Conservation (phyloP, 1,139 yeast species). For the Lodderomyces jiufengensis region DNA sequence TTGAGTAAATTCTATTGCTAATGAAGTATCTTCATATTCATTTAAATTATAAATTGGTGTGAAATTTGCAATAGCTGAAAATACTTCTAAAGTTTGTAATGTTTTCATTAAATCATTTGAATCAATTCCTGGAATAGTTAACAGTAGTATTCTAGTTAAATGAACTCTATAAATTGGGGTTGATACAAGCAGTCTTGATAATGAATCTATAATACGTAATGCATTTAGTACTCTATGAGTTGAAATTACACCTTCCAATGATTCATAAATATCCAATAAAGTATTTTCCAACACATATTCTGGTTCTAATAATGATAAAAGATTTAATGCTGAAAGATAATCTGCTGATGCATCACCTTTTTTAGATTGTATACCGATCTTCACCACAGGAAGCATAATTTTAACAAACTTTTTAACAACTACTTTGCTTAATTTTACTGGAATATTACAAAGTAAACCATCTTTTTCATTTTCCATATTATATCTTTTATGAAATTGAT, state of each 20-base stretch:
- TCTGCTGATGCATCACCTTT: constrained; percentile 53
- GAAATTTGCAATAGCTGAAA: constrained; percentile 68
- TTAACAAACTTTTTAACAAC: constrained; percentile 50
- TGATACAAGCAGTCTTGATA: constrained; percentile 65
- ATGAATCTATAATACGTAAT: constrained; percentile 59
- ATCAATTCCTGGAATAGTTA: constrained; percentile 80
- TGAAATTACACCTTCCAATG: constrained; percentile 75
- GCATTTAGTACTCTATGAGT: constrained; percentile 81
- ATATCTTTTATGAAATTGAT: constrained; percentile 57
- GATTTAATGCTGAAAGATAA: constrained; percentile 59
- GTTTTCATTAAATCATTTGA: constrained; percentile 82
- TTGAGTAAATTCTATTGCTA: constrained; percentile 72
- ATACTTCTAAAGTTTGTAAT: constrained; percentile 61
- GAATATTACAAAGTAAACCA: constrained; percentile 43
- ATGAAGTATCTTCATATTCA: constrained; percentile 44
- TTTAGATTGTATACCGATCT: constrained; percentile 80
- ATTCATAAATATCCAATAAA: constrained; percentile 75
- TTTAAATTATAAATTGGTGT: constrained; percentile 65
- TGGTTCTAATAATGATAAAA: constrained; percentile 64
- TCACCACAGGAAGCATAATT: constrained; percentile 55
- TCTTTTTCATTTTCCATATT: constrained; percentile 43
- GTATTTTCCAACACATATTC: constrained; percentile 58
- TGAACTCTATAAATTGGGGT: constrained; percentile 74
- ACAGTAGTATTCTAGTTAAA: constrained; percentile 64
- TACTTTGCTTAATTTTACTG: constrained; percentile 45